Base-by-base conservation (phyloP, 2,329 filamentous ascomycete species). In the Pyrenochaeta sp. region DNA sequence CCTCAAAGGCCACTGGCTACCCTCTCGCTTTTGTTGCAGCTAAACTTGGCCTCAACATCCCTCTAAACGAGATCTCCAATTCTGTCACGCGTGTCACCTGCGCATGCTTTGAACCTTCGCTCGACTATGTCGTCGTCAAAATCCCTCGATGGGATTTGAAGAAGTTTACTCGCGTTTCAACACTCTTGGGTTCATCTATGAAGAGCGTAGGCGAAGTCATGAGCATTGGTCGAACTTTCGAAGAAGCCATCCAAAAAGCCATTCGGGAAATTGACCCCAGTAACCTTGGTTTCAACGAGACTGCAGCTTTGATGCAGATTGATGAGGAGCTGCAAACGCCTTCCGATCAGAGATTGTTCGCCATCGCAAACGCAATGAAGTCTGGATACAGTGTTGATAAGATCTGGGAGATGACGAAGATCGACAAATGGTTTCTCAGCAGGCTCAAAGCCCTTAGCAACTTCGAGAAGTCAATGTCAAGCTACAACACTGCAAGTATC, bases 181-280 rank as follows among this genome's bases (percentile, higher is more conserved):
- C 93, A 1, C 90, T 96, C 72, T 89, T 99, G 20, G 94, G 93
- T 27, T 98, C 95, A 2, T 97, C 94, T 11, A 99, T 99, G 95
- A 99, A 98, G 88, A 97, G 92, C 85, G 93, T 99, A 47, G 95
- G 95, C 72, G 95, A 99, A 76, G 95, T 99, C 63, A 98, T 99
- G 95, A 94, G 90, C 70, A 97, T 99, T 65, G 95, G 95, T 51
- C 84, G 95, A 63, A 96, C 91, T 0, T 99, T 99, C 67, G 95
- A 99, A 78, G 95, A 99, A 79, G 95, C 95, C 7, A 97, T 99
- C 36, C 95, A 99, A 71, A 99, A 98, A 78, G 95, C 95, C 17
- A 99, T 99, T 68, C 89, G 95, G 45, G 89, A 92, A 35, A 94
- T 98, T 52, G 95, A 99, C 76, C 94, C 91, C 78, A 89, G 95